Percentiles rank a stretch among this genome's conserved stretches.
Conservation (phyloP, 129 eudicot genomes). For the Pittosporum tobira region DNA sequence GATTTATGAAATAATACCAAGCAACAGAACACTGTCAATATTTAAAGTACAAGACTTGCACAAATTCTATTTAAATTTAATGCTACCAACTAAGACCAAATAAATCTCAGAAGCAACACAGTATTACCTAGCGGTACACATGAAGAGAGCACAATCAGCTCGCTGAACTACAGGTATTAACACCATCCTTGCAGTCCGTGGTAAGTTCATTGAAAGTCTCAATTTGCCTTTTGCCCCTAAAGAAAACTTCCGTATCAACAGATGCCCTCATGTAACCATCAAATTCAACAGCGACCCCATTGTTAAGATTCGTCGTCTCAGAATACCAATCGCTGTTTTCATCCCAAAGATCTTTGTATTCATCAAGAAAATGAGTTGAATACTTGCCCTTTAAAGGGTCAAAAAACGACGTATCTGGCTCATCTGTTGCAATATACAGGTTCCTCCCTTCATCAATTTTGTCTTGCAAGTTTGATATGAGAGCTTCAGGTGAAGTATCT, state of each 20-base stretch:
- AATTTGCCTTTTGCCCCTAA: slow-evolving; percentile 86
- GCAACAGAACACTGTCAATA: not conserved
- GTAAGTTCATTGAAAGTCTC: slow-evolving; percentile 93
- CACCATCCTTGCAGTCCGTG: slow-evolving; percentile 83
- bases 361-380: slow-evolving; percentile 83
- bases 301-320: slow-evolving; percentile 63
- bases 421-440: slow-evolving; percentile 73
- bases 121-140: slow-evolving; percentile 5
- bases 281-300: slow-evolving; percentile 78
- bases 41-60: slow-evolving; percentile 1
- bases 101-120: not conserved
- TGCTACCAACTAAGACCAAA: not conserved
- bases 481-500: slow-evolving; percentile 74
- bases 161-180: slow-evolving; percentile 24
- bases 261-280: slow-evolving; percentile 95
- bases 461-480: slow-evolving; percentile 48
- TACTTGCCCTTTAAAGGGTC: slow-evolving; percentile 87
- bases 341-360: slow-evolving; percentile 31
- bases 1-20: not conserved
- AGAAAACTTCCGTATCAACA: slow-evolving; percentile 89
- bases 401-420: slow-evolving; percentile 61
- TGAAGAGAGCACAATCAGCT: not conserved
- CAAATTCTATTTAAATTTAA: slow-evolving; percentile 1
- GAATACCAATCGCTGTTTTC: slow-evolving; percentile 72
- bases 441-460: slow-evolving; percentile 77